Evolutionary conservation across 129 eudicot genomes (phyloP), one percentile per base, ranked within the genome.

Genomic region (Saposhnikovia divaricata): DNA sequence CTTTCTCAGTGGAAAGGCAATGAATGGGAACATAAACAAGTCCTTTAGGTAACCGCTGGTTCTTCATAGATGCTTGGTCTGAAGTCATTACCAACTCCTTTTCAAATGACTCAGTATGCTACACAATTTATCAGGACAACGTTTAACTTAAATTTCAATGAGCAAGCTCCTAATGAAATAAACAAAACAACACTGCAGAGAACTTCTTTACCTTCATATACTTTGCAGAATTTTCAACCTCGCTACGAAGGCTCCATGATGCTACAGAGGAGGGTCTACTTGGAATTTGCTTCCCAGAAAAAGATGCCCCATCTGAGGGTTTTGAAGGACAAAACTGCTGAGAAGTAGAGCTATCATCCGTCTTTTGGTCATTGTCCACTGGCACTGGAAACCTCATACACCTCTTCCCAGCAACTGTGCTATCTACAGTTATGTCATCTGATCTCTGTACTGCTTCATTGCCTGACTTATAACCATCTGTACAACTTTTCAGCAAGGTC

Each of bases 71-170:
- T 44, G 98, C 98, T 81, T 95, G 97, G 82, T 95, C 98, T 23
- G 98, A 92, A 31, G 98, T 95, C 98, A 95, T 95, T 78, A 92
- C 84, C 66, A 90, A 78, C 87, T 95, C 98, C 69, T 92, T 92
- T 85, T 84, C 90, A 63, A 95, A 89, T 7, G 97, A 85, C 78
- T 95, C 98, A 0, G 81, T 78, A 85, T 84, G 91, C 97, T 91
- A 92, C 76, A 75, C n/a, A 57, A 53, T 79, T 77, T 71, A 59
- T 13, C 21, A 31, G 27, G 37, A 76, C 50, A 27, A 31, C 9
- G 77, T 57, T 57, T 69, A 77, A 71, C 25, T 68, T 13, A 8
- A 44, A 43, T 25, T 27, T 28, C 5, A 12, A 19, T 6, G 19
- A 31, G 55, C 66, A 50, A 27, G 43, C 16, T 47, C 44, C 28